phyloP scores from a whole-genome alignment of 805 yeast genomes.

The Lipomyces mesembrius region DNA sequence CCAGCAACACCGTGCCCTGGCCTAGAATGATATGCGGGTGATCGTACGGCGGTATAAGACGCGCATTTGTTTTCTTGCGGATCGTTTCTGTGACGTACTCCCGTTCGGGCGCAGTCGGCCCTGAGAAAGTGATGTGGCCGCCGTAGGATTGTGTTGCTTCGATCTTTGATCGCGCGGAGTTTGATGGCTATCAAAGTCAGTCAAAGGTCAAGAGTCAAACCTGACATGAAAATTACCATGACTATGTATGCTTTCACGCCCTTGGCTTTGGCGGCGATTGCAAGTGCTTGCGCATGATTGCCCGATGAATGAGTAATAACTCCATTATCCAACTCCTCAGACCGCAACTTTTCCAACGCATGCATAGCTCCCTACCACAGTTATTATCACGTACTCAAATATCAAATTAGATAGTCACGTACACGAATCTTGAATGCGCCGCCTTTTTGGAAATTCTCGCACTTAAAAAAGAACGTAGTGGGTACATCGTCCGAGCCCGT shows the following conservation, averaged over 20 bases:
- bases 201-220: not conserved
- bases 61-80: slow-evolving; percentile 47
- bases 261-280: slow-evolving; percentile 53
- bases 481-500: not conserved
- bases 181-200: slow-evolving; percentile 46
- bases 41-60: slow-evolving; percentile 56
- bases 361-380: slow-evolving; percentile 51
- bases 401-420: not conserved
- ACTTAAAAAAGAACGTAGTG: slow-evolving; percentile 26
- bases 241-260: slow-evolving; percentile 56
- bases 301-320: slow-evolving; percentile 61
- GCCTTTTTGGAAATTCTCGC: slow-evolving; percentile 35
- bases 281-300: slow-evolving; percentile 60
- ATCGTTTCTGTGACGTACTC: slow-evolving; percentile 53
- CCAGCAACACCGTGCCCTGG: slow-evolving; percentile 56
- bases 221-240: slow-evolving; percentile 43
- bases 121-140: slow-evolving; percentile 54
- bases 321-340: slow-evolving; percentile 50
- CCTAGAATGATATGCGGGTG: slow-evolving; percentile 58
- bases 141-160: slow-evolving; percentile 55
- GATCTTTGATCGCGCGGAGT: slow-evolving; percentile 56
- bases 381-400: not conserved
- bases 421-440: slow-evolving; percentile 55
- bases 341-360: slow-evolving; percentile 53
- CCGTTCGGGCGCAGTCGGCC: slow-evolving; percentile 51